Evolutionary conservation across 1,139 yeast species (phyloP).

Genomic region (Hemisphaericaspora lyxosophila): DNA sequence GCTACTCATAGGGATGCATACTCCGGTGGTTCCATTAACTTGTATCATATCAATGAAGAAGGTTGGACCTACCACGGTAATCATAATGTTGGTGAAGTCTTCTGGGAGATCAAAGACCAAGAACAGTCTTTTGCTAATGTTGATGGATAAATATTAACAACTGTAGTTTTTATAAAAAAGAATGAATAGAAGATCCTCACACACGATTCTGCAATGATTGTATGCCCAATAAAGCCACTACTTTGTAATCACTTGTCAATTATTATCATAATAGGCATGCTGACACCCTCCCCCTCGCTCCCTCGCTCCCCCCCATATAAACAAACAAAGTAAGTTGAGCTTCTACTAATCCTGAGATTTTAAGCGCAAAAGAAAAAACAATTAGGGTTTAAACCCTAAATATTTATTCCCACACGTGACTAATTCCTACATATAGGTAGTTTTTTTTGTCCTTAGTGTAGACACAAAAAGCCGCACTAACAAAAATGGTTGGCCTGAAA

Average conservation of each 20-base stretch:
- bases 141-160: conserved; percentile 41
- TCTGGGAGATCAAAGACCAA: conserved; percentile 87
- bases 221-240: too few species aligned
- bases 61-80: conserved; percentile 98
- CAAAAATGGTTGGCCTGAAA: conserved; percentile 6
- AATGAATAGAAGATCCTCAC: too few species aligned
- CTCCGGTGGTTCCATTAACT: conserved; percentile 95
- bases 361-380: too few species aligned
- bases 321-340: too few species aligned
- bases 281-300: too few species aligned
- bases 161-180: too few species aligned
- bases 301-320: too few species aligned
- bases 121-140: conserved; percentile 93
- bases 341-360: too few species aligned
- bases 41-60: conserved; percentile 86
- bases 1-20: conserved; percentile 99
- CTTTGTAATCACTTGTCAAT: too few species aligned
- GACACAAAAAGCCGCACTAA: conserved; percentile 1
- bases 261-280: too few species aligned
- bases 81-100: conserved; percentile 84
- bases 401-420: conserved; percentile 2
- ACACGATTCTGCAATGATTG: too few species aligned
- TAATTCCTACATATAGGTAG: background rate
- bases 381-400: conserved; percentile 2
- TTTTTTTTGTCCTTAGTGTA: background rate